Percentiles rank a stretch among this genome's conserved stretches.
Conservation (phyloP, 345 rosid species). For the Ailanthus altissimus region DNA sequence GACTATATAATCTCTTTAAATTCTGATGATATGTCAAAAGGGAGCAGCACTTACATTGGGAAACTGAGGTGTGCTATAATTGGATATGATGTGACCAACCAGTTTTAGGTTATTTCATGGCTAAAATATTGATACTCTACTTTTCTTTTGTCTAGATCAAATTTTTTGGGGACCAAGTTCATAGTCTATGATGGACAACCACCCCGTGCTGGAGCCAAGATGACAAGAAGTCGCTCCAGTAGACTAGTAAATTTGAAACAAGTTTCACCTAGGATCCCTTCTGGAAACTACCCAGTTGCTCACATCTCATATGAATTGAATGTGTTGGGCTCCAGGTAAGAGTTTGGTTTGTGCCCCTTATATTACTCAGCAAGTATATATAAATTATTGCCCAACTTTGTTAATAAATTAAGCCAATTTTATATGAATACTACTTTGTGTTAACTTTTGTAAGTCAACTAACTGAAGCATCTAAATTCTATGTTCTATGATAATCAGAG, state of each 20-base stretch:
- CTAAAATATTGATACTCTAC: constrained; percentile 6
- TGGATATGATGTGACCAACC: neutral
- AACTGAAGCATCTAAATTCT: neutral
- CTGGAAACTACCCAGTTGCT: constrained; percentile 56
- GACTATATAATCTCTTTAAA: constrained; percentile 59
- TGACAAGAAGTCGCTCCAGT: constrained; percentile 57
- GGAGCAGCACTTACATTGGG: constrained; percentile 54
- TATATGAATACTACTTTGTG: neutral
- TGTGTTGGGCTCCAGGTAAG: constrained; percentile 69
- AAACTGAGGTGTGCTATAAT: constrained; percentile 50
- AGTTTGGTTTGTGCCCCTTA: neutral
- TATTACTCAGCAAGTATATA: constrained; percentile 11
- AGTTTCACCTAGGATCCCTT: constrained; percentile 52
- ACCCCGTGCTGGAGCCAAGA: constrained; percentile 43
- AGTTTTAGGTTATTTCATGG: neutral
- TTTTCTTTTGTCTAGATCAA: constrained; percentile 49
- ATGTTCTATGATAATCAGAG: constrained; percentile 41
- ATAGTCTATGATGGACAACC: constrained; percentile 57
- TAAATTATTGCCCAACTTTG: neutral
- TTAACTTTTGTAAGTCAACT: neutral
- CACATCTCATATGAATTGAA: constrained; percentile 70
- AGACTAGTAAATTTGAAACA: constrained; percentile 49
- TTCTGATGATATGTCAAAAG: constrained; percentile 45
- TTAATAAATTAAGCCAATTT: neutral
- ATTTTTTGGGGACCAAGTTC: constrained; percentile 77